Percentiles rank a stretch among this genome's conserved stretches.
phyloP scores from a whole-genome alignment of 306 rosid genomes.

The Mimosa bimucronata region DNA sequence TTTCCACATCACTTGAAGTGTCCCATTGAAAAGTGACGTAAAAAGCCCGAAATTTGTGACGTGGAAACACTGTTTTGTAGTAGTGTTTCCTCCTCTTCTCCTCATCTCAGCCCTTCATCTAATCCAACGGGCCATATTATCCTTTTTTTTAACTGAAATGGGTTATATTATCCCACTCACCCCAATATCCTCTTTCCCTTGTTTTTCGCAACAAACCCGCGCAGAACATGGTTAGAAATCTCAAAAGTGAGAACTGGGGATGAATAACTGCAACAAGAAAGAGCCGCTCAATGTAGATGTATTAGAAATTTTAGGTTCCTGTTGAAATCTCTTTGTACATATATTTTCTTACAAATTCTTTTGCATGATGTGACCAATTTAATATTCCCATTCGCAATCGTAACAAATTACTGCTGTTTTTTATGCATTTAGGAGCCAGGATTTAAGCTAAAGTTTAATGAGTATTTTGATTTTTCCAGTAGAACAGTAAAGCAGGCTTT shows the following conservation, averaged over 20 bases:
- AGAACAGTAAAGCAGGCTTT: constrained; percentile 51
- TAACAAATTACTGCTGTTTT: constrained; percentile 48
- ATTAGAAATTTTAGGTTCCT: background rate
- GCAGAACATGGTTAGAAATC: background rate
- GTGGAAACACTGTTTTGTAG: too few species aligned
- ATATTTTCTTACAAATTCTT: background rate
- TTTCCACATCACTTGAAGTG: too few species aligned
- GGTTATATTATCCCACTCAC: too few species aligned
- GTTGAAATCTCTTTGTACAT: background rate
- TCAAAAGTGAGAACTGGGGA: background rate
- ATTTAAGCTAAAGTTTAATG: background rate
- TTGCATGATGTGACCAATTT: background rate
- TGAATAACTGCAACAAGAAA: background rate
- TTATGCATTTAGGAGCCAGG: constrained; percentile 36
- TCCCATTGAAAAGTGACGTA: too few species aligned
- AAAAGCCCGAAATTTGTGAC: too few species aligned
- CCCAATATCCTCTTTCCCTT: too few species aligned
- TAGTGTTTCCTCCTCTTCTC: too few species aligned
- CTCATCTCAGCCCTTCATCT: too few species aligned
- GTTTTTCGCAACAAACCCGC: too few species aligned
- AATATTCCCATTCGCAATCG: background rate
- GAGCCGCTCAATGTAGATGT: constrained; percentile 1
- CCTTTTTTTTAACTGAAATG: too few species aligned
- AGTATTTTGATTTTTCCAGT: constrained; percentile 34
- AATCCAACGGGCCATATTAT: too few species aligned